Conservation (phyloP, 2,329 filamentous ascomycete genomes). For the Elsinoe fawcettii region DNA sequence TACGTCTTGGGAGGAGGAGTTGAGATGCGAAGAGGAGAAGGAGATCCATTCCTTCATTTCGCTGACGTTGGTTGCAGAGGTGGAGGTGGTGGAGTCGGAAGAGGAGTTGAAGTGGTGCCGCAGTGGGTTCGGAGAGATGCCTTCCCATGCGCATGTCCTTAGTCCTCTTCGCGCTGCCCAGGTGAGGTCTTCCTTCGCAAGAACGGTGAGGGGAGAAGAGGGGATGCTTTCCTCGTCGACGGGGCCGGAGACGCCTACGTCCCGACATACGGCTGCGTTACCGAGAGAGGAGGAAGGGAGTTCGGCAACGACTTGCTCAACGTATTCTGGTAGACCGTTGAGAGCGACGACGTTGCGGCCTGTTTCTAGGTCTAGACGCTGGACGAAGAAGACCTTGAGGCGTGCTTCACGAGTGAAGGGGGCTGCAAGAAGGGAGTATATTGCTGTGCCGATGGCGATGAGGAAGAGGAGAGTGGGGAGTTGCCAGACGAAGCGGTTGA, state of each 20-base stretch:
- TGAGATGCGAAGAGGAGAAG: conserved; percentile 14
- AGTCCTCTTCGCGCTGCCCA: conserved; percentile 44
- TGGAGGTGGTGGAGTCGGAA: not conserved
- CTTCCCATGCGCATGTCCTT: conserved; percentile 62
- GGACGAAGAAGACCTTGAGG: conserved; percentile 81
- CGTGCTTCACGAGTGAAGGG: conserved; percentile 75
- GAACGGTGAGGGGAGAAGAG: not conserved
- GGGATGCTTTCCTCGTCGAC: not conserved
- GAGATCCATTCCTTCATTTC: conserved; percentile 11
- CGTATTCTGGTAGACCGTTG: conserved; percentile 58
- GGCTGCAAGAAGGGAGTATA: conserved; percentile 82
- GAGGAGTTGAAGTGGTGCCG: conserved; percentile 22
- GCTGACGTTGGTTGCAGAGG: conserved; percentile 18
- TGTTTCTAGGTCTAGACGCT: conserved; percentile 66
- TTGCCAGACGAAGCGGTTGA: conserved; percentile 79
- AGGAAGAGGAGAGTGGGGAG: conserved; percentile 68
- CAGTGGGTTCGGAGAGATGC: conserved; percentile 58
- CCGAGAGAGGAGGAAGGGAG: conserved; percentile 61
- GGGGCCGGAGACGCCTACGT: conserved; percentile 13
- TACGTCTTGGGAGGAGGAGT: conserved; percentile 17
- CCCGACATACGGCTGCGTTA: conserved; percentile 39
- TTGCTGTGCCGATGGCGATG: conserved; percentile 64
- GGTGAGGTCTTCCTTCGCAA: conserved; percentile 23
- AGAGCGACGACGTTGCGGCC: conserved; percentile 64
- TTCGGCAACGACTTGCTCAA: conserved; percentile 57